Evolutionary conservation across 176 grass and related monocot genomes (phyloP).

Genomic region (Pontederia paniculata): DNA sequence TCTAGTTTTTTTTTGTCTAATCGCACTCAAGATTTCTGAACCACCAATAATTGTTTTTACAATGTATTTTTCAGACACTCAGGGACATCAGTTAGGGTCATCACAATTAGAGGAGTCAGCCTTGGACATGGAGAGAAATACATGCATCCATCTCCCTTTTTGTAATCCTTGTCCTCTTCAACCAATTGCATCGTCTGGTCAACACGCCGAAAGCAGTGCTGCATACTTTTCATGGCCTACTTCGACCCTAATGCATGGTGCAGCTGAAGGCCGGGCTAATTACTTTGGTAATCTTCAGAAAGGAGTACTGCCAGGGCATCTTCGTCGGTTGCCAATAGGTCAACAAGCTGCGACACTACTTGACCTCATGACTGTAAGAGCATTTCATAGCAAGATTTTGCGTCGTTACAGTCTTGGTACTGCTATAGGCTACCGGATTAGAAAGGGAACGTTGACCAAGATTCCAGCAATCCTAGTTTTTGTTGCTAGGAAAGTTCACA

Average conservation of each 20-base stretch:
- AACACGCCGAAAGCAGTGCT: slow-evolving; percentile 52
- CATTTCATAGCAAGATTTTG: slow-evolving; percentile 92
- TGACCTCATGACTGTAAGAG: slow-evolving; percentile 90
- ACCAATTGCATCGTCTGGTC: slow-evolving; percentile 54
- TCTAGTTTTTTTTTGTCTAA: too few species aligned
- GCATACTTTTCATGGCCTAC: too few species aligned
- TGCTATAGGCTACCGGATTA: slow-evolving; percentile 71
- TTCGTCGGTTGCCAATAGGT: slow-evolving; percentile 52
- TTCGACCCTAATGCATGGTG: slow-evolving; percentile 68
- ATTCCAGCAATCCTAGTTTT: too few species aligned
- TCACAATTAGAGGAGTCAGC: slow-evolving; percentile 52
- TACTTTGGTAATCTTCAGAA: slow-evolving; percentile 94
- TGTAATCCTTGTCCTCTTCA: slow-evolving; percentile 52
- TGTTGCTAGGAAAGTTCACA: too few species aligned
- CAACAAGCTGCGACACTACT: slow-evolving; percentile 86
- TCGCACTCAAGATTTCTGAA: too few species aligned
- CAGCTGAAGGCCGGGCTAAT: slow-evolving; percentile 75
- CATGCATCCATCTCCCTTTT: slow-evolving; percentile 18
- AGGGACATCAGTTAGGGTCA: slow-evolving; percentile 32
- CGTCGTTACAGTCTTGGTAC: slow-evolving; percentile 72
- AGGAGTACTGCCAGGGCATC: slow-evolving; percentile 60
- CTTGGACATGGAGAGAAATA: slow-evolving; percentile 49
- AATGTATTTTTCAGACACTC: slow-evolving; percentile 59
- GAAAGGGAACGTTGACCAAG: too few species aligned
- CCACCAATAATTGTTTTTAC: not conserved